A percentile compares a stretch with the other conserved stretches of the same genome.
Evolutionary conservation across 805 yeast genomes (phyloP).

Genomic region (Wickerhamiella parazyma): DNA sequence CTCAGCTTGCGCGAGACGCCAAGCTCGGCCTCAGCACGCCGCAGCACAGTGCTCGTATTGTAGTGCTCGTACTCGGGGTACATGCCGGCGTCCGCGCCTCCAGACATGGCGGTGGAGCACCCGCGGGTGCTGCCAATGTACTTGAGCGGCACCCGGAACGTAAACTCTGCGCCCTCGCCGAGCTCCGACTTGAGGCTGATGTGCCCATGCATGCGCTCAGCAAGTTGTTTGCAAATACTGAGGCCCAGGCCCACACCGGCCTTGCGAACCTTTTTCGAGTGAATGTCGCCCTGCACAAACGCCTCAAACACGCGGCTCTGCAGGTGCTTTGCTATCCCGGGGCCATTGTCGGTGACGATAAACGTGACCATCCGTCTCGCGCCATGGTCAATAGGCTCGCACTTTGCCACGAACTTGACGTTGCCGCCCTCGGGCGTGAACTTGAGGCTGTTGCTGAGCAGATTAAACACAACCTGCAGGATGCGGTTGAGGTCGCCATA

Average conservation of each 20-base stretch:
- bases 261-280: constrained; percentile 67
- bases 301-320: constrained; percentile 88
- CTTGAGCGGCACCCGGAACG: constrained; percentile 43
- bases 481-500: constrained; percentile 85
- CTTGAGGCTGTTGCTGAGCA: constrained; percentile 80
- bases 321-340: constrained; percentile 75
- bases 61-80: constrained; percentile 15
- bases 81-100: neutral
- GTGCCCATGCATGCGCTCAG: constrained; percentile 81
- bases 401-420: constrained; percentile 38
- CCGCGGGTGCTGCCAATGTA: constrained; percentile 8
- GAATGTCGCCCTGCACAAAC: constrained; percentile 90
- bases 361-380: constrained; percentile 49
- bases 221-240: constrained; percentile 78
- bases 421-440: constrained; percentile 85
- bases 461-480: constrained; percentile 81
- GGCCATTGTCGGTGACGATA: constrained; percentile 79
- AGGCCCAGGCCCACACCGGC: constrained; percentile 96
- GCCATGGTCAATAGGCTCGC: constrained; percentile 17
- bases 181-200: constrained; percentile 57
- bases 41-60: constrained; percentile 9
- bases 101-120: neutral
- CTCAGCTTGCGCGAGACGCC: constrained; percentile 6
- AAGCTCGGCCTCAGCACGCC: constrained; percentile 10
- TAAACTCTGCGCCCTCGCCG: constrained; percentile 77